phyloP scores from a whole-genome alignment of 257 asterid species.

The Dorcoceras hygrometricum region DNA sequence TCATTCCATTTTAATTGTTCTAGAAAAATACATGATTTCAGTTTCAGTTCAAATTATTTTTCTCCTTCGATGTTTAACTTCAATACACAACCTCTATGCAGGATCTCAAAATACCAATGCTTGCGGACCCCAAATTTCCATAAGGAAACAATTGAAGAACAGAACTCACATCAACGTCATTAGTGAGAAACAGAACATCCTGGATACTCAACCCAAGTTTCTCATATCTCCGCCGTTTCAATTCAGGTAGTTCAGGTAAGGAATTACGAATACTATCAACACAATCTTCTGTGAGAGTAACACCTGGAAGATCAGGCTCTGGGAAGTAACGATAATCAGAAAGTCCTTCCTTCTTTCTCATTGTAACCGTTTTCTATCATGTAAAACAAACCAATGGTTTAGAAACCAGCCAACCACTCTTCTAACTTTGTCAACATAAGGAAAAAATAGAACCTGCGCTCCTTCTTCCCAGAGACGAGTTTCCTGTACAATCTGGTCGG shows the following conservation, averaged over 20 bases:
- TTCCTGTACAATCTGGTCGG: conserved; percentile 82
- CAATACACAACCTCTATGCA: background rate
- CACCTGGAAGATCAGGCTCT: conserved; percentile 98
- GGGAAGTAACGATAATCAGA: conserved; percentile 97
- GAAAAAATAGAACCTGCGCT: conserved; percentile 64
- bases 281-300: conserved; percentile 63
- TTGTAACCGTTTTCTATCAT: conserved; percentile 83
- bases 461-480: conserved; percentile 99
- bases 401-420: background rate
- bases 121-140: background rate
- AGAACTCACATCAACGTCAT: conserved; percentile 63
- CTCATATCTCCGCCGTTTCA: conserved; percentile 83
- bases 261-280: conserved; percentile 51
- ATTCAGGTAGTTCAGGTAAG: conserved; percentile 94
- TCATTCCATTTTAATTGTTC: background rate
- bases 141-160: conserved; percentile 3
- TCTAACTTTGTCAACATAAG: conserved; percentile 9
- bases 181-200: conserved; percentile 89
- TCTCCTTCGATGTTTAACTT: background rate
- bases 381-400: conserved; percentile 27
- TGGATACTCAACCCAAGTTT: conserved; percentile 88
- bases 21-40: too few relatives aligned
- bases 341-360: conserved; percentile 99
- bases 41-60: background rate
- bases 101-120: background rate